Percentiles rank a stretch among this genome's conserved stretches.
These are phyloP conservation scores for Chaetomium cochliodes DNA, from an alignment of 495 filamentous ascomycete genomes.

Conservation along the genomic window DNA sequence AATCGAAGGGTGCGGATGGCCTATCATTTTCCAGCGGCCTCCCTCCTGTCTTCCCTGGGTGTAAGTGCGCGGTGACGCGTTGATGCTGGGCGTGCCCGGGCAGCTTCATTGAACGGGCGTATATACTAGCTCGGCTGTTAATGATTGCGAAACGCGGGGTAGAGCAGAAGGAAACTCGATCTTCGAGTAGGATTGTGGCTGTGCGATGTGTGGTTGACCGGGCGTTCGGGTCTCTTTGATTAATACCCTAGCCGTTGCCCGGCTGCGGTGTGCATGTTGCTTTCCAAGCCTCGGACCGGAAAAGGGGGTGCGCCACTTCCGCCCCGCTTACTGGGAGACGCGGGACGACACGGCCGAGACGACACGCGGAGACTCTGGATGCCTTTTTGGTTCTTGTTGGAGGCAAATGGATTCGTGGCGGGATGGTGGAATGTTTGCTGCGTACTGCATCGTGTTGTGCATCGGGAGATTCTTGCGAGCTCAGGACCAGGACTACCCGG, in stretches of 20 bases:
- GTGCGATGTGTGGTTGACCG: constrained; percentile 5
- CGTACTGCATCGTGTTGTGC: constrained; percentile 13
- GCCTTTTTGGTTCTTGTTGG: neutral
- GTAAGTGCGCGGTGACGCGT: neutral
- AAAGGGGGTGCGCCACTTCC: constrained; percentile 8
- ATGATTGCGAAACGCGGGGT: constrained; percentile 1
- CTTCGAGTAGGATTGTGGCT: neutral
- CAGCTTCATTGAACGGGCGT: neutral
- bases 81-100: neutral
- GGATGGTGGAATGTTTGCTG: constrained; percentile 4
- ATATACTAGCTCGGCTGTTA: neutral
- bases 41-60: neutral
- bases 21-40: neutral
- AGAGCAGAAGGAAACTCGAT: neutral
- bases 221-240: constrained; percentile 8
- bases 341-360: neutral
- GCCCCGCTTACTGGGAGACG: constrained; percentile 1
- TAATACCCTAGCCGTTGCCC: constrained; percentile 1
- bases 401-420: constrained; percentile 4
- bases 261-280: constrained; percentile 8
- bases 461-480: neutral
- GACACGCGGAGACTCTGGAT: neutral
- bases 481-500: neutral
- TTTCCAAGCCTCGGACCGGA: neutral
- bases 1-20: too few species aligned